These are phyloP conservation scores for Sicyos edulis DNA, from an alignment of 306 rosid genomes.

Conservation along the genomic window DNA sequence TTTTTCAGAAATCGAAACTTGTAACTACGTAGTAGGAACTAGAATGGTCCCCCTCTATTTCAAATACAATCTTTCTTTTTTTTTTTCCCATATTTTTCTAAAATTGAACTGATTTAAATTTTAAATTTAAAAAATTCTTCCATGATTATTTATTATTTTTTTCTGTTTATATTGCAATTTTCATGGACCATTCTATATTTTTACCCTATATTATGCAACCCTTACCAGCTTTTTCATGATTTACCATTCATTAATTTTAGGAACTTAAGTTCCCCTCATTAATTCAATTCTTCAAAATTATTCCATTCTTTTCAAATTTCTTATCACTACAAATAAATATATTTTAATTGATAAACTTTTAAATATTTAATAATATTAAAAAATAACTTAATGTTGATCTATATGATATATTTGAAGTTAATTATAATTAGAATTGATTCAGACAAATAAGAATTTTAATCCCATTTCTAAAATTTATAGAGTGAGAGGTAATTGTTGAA, in stretches of 20 bases:
- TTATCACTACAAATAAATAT: no score
- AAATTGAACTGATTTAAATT: background rate
- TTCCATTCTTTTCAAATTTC: background rate
- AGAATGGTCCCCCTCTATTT: background rate
- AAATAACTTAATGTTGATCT: no score
- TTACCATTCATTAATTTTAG: background rate
- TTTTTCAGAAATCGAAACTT: background rate
- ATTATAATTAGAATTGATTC: no score
- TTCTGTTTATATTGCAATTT: background rate
- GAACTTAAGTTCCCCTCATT: background rate
- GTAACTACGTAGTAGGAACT: background rate
- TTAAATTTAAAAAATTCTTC: background rate
- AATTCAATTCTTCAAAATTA: background rate
- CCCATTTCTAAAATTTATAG: no score
- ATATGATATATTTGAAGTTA: no score
- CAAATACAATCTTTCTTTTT: background rate
- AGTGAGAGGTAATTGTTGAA: no score
- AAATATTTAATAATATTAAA: no score
- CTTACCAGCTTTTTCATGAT: background rate
- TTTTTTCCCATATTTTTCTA: background rate
- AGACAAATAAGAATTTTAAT: no score
- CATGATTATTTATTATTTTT: background rate
- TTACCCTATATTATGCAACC: no score
- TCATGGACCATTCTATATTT: slow-evolving; percentile 2
- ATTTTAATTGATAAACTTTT: no score